Evolutionary conservation across 805 yeast species (phyloP).

Genomic region (Saccharomyces kudriavzevii): DNA sequence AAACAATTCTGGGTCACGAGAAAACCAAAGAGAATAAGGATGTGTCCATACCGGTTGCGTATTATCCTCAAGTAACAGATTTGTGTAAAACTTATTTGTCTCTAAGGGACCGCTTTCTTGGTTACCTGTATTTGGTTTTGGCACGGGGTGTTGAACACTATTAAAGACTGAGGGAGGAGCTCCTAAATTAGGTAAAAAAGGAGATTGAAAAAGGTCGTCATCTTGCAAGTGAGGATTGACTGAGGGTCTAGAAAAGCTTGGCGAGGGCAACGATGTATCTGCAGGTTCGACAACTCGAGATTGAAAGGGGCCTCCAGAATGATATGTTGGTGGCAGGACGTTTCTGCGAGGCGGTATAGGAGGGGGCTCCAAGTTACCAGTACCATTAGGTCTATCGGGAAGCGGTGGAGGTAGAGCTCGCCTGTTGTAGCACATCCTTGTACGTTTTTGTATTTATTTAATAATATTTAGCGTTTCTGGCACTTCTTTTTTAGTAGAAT

Average conservation of each 20-base stretch:
- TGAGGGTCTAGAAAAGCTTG: not conserved
- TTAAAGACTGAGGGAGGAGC: not conserved
- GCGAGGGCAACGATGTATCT: not conserved
- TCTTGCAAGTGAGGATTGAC: not conserved
- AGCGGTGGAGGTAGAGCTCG: not conserved
- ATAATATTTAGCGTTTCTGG: not conserved
- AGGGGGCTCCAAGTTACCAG: constrained; percentile 2
- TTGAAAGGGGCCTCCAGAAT: not conserved
- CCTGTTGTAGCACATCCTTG: not conserved
- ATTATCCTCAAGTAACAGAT: constrained; percentile 57
- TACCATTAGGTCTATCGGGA: not conserved
- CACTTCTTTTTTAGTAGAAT: too few species aligned
- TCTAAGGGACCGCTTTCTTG: constrained; percentile 40
- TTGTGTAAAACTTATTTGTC: constrained; percentile 73
- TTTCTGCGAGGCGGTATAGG: constrained; percentile 9
- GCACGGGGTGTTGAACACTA: constrained; percentile 17
- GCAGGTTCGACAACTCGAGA: not conserved
- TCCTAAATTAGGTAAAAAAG: not conserved
- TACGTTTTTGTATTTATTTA: not conserved
- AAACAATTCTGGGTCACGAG: constrained; percentile 37
- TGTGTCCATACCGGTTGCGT: constrained; percentile 69
- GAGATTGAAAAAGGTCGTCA: not conserved
- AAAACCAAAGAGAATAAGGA: constrained; percentile 68
- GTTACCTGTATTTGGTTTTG: constrained; percentile 21
- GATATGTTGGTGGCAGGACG: not conserved